A percentile compares a stretch with the other conserved stretches of the same genome.
phyloP scores from a whole-genome alignment of 257 asterid genomes.

The Coffea canephora region DNA sequence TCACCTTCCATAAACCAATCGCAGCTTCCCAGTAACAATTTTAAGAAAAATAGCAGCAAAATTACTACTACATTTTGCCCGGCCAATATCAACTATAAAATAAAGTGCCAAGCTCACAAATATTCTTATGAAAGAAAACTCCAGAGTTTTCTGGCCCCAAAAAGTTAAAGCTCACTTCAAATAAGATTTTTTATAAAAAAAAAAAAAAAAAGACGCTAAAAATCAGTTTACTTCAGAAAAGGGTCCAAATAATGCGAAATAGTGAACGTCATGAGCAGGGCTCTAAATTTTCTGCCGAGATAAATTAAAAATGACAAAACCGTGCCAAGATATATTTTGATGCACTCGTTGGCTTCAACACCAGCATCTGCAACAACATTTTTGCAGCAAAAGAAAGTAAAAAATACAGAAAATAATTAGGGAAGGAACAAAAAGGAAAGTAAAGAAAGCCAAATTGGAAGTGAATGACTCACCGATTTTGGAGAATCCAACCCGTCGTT shows the following conservation, averaged over 20 bases:
- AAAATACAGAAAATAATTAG: conserved; percentile 5
- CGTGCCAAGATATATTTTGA: conserved; percentile 67
- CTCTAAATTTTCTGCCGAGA: background rate
- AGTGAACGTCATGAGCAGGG: background rate
- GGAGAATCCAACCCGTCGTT: conserved; percentile 72
- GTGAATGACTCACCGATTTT: conserved; percentile 43
- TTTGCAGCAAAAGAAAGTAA: background rate
- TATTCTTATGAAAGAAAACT: background rate
- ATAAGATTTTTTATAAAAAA: background rate
- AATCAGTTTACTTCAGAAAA: background rate
- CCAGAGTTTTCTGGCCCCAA: background rate
- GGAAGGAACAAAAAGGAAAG: background rate
- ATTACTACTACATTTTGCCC: background rate
- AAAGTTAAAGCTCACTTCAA: background rate
- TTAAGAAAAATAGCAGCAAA: background rate
- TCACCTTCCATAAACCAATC: background rate
- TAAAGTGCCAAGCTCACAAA: background rate
- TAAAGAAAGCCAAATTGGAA: conserved; percentile 11
- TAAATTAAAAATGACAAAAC: background rate
- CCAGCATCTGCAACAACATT: conserved; percentile 62
- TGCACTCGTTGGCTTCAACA: conserved; percentile 68
- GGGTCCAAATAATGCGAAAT: conserved; percentile 1
- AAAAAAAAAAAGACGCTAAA: background rate
- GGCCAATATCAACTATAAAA: background rate
- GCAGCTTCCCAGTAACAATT: background rate